Conservation (phyloP, 768 basidiomycete genomes). For the Glaciozyma martinii region DNA sequence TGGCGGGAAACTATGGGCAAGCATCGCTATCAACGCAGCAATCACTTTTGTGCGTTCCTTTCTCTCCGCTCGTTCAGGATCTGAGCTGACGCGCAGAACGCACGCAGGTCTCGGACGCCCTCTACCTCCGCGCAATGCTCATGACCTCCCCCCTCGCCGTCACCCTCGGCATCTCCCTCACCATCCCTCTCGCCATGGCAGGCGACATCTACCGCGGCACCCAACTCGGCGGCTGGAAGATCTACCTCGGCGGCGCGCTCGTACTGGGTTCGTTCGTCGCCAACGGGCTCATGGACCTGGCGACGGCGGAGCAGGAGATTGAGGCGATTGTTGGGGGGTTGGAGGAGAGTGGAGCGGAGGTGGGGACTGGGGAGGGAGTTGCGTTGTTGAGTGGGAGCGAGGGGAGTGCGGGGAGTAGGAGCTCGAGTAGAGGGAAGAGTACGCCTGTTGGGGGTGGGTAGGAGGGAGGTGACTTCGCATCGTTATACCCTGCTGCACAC, state of each 20-base stretch:
- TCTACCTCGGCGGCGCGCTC: slow-evolving; percentile 63
- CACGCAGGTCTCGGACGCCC: slow-evolving; percentile 45
- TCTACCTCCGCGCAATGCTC: slow-evolving; percentile 84
- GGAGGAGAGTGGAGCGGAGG: no score
- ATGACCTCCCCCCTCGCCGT: slow-evolving; percentile 92
- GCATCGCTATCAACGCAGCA: slow-evolving; percentile 53
- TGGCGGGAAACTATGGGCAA: slow-evolving; percentile 46
- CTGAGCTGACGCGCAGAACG: slow-evolving; percentile 50
- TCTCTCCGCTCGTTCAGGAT: background rate
- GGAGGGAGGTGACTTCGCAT: no score
- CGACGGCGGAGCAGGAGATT: slow-evolving; percentile 30
- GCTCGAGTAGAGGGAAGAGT: no score
- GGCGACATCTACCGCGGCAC: slow-evolving; percentile 63
- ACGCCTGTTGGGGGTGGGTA: no score
- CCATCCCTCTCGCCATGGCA: slow-evolving; percentile 80
- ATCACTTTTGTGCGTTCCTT: slow-evolving; percentile 25
- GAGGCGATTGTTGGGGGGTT: background rate
- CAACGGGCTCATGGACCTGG: slow-evolving; percentile 48
- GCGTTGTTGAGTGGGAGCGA: no score
- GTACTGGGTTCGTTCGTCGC: slow-evolving; percentile 70
- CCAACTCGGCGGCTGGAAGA: slow-evolving; percentile 50
- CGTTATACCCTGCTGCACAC: no score
- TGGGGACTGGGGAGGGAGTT: no score
- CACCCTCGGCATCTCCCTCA: slow-evolving; percentile 83
- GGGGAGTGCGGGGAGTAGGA: no score